Base-by-base conservation (phyloP, 371 early-diverging fungal genomes). In the Conidiobolus incongruus region DNA sequence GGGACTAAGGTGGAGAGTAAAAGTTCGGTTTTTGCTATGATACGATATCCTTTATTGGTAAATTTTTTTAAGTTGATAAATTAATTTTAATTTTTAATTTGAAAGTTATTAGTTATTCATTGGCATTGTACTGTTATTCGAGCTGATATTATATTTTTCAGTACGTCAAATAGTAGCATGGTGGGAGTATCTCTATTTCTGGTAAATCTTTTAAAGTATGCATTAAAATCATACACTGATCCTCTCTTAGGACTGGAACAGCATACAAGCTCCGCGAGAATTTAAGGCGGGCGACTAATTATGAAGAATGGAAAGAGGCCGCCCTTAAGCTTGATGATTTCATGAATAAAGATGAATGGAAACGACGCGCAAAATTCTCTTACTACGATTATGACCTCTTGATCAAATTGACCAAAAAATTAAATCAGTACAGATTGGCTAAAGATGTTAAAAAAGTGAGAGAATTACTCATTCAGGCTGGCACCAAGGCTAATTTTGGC, bases 401-500 rank as follows among this genome's bases (percentile, higher is more conserved):
- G 6, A 57, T 67, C 29, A 75, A 73, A 45, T 70, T 81, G 6
- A 66, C 67, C 4, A 40, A 48, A 11, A 50, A 58, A 16, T 48
- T 58, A 22, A 56, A 49, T 32, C 52, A 53, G 20, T 37, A 38
- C 10, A 21, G 45, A 29, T 15, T 44, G 16, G 21, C 21, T 8
- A 10, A 41, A n/a, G 37, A 33, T 20, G 30, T 24, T 20, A 24
- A 37, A 29, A 13, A 34, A 16, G 16, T 32, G 7, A 29, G 30
- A 20, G 48, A 53, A 30, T 24, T 39, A 22, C 44, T 66, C 15
- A 53, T 77, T 19, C 66, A 72, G 19, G 67, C 69, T n/a, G 78
- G 75, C 6, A 62, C 77, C 48, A 84, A 79, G 48, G 54, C 64
- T 41, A 82, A 87, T 51, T 66, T 86, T 52, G 86, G 76, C 12